These are phyloP conservation scores for Penstemon barbatus DNA, from an alignment of 257 asterid genomes.

Conservation along the genomic window DNA sequence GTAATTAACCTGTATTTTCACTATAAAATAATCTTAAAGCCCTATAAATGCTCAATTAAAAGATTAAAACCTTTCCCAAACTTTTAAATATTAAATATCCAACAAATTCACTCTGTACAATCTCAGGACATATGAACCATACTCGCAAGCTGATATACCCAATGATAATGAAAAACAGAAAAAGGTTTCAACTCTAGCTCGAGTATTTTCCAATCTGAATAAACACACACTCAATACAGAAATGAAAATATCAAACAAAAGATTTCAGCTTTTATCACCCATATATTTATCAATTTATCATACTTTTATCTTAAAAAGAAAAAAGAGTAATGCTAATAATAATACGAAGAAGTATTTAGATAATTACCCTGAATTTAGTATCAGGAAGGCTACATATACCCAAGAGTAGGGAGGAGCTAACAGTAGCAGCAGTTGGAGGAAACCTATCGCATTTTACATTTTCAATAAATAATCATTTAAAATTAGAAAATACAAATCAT, in stretches of 20 bases:
- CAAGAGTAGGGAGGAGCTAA: conserved; percentile 84
- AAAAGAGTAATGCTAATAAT: neutral
- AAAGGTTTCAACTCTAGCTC: no score
- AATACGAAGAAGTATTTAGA: neutral
- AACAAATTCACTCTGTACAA: neutral
- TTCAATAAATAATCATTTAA: conserved; percentile 19
- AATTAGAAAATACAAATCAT: neutral
- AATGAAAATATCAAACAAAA: neutral
- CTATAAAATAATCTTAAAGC: neutral
- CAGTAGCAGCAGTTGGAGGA: conserved; percentile 98
- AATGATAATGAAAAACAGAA: no score
- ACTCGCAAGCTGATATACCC: neutral
- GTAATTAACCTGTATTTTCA: neutral
- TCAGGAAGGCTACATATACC: conserved; percentile 95
- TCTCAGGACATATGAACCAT: neutral
- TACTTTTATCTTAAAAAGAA: neutral
- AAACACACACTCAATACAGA: neutral
- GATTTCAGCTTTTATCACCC: neutral
- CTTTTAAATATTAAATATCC: neutral
- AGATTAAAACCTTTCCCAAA: conserved; percentile 3
- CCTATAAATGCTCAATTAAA: neutral
- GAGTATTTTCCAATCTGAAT: no score
- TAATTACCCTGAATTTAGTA: conserved; percentile 77
- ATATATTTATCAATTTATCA: no score
- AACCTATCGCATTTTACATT: conserved; percentile 45